Evolutionary conservation across 768 basidiomycete species (phyloP), one percentile per base, ranked within the genome.

Genomic region (Lactarius trivialis): DNA sequence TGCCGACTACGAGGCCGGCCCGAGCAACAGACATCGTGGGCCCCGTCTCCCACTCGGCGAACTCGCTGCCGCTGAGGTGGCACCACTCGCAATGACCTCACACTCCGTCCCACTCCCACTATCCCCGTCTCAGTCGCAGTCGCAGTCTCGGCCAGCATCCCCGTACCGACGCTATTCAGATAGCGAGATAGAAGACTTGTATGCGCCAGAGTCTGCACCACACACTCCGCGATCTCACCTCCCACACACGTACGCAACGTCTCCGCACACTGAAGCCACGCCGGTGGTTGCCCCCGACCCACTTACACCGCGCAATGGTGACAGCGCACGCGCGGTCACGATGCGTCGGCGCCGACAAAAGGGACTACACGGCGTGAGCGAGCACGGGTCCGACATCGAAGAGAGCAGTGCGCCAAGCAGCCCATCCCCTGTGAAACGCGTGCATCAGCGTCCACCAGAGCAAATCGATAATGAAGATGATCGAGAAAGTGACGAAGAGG

Each of bases 401-500:
- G 60, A 45, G 34, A 63, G 50, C 24, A 60, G 64, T 36, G 48
- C 55, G 12, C 55, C 59, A 7, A 65, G 60, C 53, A 67, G 66
- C n/a, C 66, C 64, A 21, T 67, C 66, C 21, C 66, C 66, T 5
- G 59, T 66, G 33, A 67, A 67, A 50, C 59, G 56, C 21, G 33
- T 50, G 7, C 56, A 65, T n/a, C 51, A 57, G 24, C 43, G 48
- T n/a, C 56, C 51, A 19, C 55, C 52, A 8, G 65, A 43, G 2
- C 62, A 55, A 17, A 36, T 63, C 12, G 57, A 59, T 28, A 49
- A 63, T 14, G 57, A 48, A 48, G 43, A 59, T 15, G 4, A 41
- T 36, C 53, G 39, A 26, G 53, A 41, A 36, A 68, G 71, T 60
- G 61, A 67, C 36, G 63, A 70, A 65, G 62, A 70, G 67, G 71